A percentile compares a stretch with the other conserved stretches of the same genome.
Conservation (phyloP, 2,329 filamentous ascomycete genomes). For the Karstenula rhodostoma region DNA sequence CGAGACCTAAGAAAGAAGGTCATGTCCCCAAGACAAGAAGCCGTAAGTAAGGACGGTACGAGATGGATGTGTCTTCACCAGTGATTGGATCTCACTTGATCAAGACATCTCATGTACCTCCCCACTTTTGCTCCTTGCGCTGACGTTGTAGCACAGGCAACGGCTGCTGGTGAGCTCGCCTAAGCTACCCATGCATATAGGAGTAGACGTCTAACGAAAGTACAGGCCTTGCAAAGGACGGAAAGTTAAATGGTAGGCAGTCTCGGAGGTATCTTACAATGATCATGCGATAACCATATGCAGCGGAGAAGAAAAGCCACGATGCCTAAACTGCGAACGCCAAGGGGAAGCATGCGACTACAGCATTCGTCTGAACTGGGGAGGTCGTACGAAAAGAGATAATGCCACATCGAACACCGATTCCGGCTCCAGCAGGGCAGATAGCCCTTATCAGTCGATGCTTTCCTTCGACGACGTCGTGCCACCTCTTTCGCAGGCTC, state of each 20-base stretch:
- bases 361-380: conserved; percentile 82
- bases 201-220: conserved; percentile 22
- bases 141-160: conserved; percentile 70
- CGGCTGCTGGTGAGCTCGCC: conserved; percentile 67
- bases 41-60: neutral
- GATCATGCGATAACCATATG: conserved; percentile 26
- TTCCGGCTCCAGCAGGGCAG: conserved; percentile 36
- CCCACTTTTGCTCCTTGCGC: conserved; percentile 71
- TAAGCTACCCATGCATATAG: conserved; percentile 3
- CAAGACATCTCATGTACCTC: conserved; percentile 48
- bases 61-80: neutral
- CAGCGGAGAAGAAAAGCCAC: conserved; percentile 76
- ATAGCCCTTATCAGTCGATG: conserved; percentile 40
- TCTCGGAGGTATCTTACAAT: neutral
- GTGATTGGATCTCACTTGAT: neutral
- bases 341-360: conserved; percentile 81
- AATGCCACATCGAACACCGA: conserved; percentile 49
- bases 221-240: conserved; percentile 78
- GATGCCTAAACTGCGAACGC: conserved; percentile 75
- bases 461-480: conserved; percentile 39
- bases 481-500: conserved; percentile 30
- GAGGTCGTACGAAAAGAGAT: conserved; percentile 72
- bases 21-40: conserved; percentile 7
- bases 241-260: conserved; percentile 75
- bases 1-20: conserved; percentile 9